Conservation (phyloP, 2,329 filamentous ascomycete species). For the Zelopaecilomyces penicillatus region DNA sequence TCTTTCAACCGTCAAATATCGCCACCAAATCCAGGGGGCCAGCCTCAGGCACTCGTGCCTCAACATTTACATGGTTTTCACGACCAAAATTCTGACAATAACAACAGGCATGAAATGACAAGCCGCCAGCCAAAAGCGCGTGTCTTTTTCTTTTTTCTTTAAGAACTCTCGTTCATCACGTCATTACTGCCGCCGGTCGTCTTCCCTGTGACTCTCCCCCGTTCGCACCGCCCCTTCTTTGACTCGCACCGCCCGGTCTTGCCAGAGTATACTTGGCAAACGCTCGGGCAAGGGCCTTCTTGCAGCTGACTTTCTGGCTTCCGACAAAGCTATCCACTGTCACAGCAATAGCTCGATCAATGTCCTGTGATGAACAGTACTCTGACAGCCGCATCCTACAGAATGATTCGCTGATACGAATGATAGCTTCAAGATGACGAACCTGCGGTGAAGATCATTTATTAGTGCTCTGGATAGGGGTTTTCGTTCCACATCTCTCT, state of each 20-base stretch:
- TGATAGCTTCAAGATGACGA: constrained; percentile 94
- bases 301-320: constrained; percentile 94
- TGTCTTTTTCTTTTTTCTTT: no score
- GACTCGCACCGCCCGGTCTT: constrained; percentile 32
- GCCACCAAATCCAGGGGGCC: no score
- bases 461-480: not conserved
- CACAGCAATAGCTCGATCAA: constrained; percentile 94
- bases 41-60: no score
- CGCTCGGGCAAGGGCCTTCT: constrained; percentile 86
- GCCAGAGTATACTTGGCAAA: constrained; percentile 87
- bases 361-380: constrained; percentile 82
- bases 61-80: no score
- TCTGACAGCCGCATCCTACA: constrained; percentile 98
- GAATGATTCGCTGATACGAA: constrained; percentile 89
- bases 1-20: no score
- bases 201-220: constrained; percentile 15
- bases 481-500: no score
- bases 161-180: constrained; percentile 8
- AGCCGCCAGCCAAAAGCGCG: no score
- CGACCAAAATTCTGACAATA: no score
- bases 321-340: constrained; percentile 94
- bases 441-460: constrained; percentile 47
- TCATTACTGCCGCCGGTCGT: constrained; percentile 21
- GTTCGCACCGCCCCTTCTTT: constrained; percentile 13
- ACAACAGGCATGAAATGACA: no score